Base-by-base conservation (phyloP, 331 rosid species). In the Rosa hybrid region DNA sequence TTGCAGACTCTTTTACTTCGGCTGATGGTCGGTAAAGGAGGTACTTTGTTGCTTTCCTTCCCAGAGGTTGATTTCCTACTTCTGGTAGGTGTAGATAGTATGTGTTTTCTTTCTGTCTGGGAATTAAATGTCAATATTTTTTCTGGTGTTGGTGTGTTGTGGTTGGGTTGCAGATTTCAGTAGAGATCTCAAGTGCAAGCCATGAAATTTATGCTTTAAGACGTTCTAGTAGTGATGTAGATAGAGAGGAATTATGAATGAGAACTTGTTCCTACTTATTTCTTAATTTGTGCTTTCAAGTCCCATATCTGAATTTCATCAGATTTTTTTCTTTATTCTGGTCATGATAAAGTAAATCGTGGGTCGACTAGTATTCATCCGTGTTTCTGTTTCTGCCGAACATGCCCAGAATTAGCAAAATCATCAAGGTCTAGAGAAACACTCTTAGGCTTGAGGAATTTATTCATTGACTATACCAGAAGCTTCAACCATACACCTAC, bases 21-120 rank as follows among this genome's bases (percentile, higher is more conserved):
- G 86, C 85, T 8, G 98, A 95, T 86, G 98, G 98, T 76, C 92
- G 98, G 78, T 94, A 82, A 92, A 77, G 9, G 59, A 81, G 81
- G 86, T 65, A 59, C 78, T 45, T 13, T 2, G 78, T 76, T 60
- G 71, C 54, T 42, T 78, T 77, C 46, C 48, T 57, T 46, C 48
- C 7, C 46, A 25, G 45, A 27, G 76, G 76, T 62, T 77, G 81
- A 62, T 38, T 51, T 72, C 80, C 38, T 48, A 45, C 67, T 75
- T 82, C 57, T 50, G 77, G 45, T 87, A 78, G 90, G 74, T 87
- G 97, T 87, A 91, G 94, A 89, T 92, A 79, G 75, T 68, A 75
- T 76, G 86, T 81, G 68, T 80, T 83, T 75, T 83, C 69, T 78
- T 77, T 77, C 83, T 81, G 75, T 82, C 74, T 68, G 53, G 79